Evolutionary conservation across 805 yeast species (phyloP).

Genomic region (Ogataea degrootiae): DNA sequence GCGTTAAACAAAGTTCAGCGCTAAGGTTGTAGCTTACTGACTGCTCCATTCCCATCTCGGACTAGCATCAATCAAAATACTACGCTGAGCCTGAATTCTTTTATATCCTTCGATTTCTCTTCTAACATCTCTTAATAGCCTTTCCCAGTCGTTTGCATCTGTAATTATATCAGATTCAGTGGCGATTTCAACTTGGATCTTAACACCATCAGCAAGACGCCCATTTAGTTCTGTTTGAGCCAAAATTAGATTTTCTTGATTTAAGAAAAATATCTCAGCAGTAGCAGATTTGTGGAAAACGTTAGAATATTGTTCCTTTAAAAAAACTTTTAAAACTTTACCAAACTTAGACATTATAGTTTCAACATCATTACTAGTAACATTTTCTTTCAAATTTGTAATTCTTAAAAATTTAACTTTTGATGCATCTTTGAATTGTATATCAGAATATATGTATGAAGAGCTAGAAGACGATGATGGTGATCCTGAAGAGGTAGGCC

Average conservation of each 20-base stretch:
- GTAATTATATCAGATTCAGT: conserved; percentile 14
- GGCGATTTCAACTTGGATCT: conserved; percentile 30
- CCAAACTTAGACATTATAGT: conserved; percentile 23
- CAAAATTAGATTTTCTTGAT: conserved; percentile 25
- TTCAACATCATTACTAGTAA: conserved; percentile 25
- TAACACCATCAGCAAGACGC: conserved; percentile 42
- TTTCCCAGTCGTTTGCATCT: not conserved
- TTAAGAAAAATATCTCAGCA: conserved; percentile 32
- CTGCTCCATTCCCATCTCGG: too few relatives aligned
- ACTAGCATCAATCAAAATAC: not conserved
- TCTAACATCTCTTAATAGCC: not conserved
- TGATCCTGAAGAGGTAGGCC: not conserved
- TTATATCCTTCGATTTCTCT: conserved; percentile 1
- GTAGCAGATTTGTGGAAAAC: conserved; percentile 30
- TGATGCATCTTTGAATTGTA: conserved; percentile 22
- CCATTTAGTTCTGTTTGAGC: conserved; percentile 35
- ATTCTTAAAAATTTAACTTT: conserved; percentile 25
- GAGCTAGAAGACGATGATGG: not conserved
- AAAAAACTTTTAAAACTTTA: conserved; percentile 13
- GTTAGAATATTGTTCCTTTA: conserved; percentile 22
- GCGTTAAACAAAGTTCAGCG: too few relatives aligned
- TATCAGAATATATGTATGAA: too few relatives aligned
- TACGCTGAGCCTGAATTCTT: not conserved
- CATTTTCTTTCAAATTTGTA: conserved; percentile 28
- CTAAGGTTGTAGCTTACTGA: too few relatives aligned